Evolutionary conservation across 805 yeast genomes (phyloP).

Genomic region (Candida maltosa): DNA sequence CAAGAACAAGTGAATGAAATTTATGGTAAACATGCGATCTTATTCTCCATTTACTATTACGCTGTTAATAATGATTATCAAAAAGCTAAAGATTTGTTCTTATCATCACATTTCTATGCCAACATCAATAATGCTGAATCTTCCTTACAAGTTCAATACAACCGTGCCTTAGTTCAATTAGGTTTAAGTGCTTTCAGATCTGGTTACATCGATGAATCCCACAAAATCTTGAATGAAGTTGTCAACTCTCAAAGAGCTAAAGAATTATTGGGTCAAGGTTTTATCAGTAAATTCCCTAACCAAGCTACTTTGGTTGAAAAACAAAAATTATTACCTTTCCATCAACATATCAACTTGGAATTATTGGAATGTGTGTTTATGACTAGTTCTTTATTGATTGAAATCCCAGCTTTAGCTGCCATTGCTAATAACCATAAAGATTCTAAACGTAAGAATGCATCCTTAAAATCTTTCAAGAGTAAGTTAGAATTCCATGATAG

Average conservation of each 20-base stretch:
- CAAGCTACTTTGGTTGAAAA: slow-evolving; percentile 57
- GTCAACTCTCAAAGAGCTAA: slow-evolving; percentile 81
- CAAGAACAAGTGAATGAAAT: slow-evolving; percentile 63
- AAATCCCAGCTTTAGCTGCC: slow-evolving; percentile 86
- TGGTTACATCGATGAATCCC: slow-evolving; percentile 82
- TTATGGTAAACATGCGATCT: slow-evolving; percentile 78
- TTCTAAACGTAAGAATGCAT: slow-evolving; percentile 41
- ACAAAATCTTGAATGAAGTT: slow-evolving; percentile 82
- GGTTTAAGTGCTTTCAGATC: slow-evolving; percentile 93
- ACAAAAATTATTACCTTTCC: slow-evolving; percentile 91
- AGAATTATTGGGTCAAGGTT: slow-evolving; percentile 92
- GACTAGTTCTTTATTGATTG: slow-evolving; percentile 84
- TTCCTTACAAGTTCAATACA: slow-evolving; percentile 83
- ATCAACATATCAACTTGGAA: slow-evolving; percentile 96
- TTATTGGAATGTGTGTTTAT: slow-evolving; percentile 90
- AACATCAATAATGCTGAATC: slow-evolving; percentile 83
- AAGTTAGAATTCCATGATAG: slow-evolving; percentile 89
- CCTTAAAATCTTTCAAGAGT: slow-evolving; percentile 82
- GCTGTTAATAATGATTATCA: slow-evolving; percentile 84
- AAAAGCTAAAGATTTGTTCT: slow-evolving; percentile 84
- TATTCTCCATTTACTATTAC: slow-evolving; percentile 83
- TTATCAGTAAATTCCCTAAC: slow-evolving; percentile 61
- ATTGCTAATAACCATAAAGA: slow-evolving; percentile 64
- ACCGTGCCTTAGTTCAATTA: slow-evolving; percentile 91
- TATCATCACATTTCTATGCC: slow-evolving; percentile 80